These are phyloP conservation scores for Aquilaria agallochum DNA, from an alignment of 441 rosid genomes.

Conservation along the genomic window DNA sequence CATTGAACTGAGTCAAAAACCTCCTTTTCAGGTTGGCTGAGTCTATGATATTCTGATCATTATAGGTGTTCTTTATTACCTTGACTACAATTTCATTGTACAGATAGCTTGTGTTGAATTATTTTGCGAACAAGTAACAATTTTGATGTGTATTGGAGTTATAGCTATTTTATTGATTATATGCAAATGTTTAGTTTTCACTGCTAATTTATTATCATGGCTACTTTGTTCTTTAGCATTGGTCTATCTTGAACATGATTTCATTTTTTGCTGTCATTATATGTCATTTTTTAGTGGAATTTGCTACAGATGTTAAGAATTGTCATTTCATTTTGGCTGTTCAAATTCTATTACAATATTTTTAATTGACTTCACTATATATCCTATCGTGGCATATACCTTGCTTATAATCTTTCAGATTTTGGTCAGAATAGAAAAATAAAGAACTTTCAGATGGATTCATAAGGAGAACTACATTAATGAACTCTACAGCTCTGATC, in stretches of 20 bases:
- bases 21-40: constrained; percentile 75
- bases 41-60: constrained; percentile 83
- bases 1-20: constrained; percentile 71
- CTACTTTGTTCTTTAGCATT: not conserved
- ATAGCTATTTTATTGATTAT: not conserved
- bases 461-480: no score
- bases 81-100: not conserved
- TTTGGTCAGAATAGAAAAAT: no score
- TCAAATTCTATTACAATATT: no score
- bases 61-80: constrained; percentile 48
- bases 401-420: no score
- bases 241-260: not conserved
- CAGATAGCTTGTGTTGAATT: not conserved
- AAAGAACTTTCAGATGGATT: no score
- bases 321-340: no score
- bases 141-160: not conserved
- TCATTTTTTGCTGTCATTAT: not conserved
- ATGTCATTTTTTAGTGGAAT: no score
- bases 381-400: no score
- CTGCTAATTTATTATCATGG: not conserved
- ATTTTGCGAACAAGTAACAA: not conserved
- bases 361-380: no score
- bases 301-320: no score
- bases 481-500: no score
- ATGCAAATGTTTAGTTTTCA: not conserved